Base-by-base conservation (phyloP, 1,284 basidiomycete species). In the Gymnopus androsaceus region DNA sequence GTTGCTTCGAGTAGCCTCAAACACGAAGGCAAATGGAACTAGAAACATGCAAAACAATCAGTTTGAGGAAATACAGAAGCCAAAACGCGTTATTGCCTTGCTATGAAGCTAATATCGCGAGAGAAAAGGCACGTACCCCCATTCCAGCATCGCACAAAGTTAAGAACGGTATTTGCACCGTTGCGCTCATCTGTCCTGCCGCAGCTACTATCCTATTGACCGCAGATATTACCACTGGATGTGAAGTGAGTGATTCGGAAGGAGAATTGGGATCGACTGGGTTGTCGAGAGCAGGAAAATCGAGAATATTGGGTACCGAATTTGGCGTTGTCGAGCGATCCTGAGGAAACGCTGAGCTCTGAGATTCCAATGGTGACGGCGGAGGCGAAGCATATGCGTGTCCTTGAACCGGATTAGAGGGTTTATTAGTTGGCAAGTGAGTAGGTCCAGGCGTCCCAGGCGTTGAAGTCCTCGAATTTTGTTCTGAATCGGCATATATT, bases 21-120 rank as follows among this genome's bases (percentile, higher is more conserved):
- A 64, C 85, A 88, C 8, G 85, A 80, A 0, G 88, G 84, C 17
- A 90, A 73, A 64, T 87, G 84, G 62, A 87, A 88, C 87, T 88
- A 33, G 21, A n/a, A n/a, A n/a, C n/a, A n/a, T 9, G 42, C 12
- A 40, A 23, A 51, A 41, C 23, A 31, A 48, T 45, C 19, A 58
- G 47, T 53, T 17, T 37, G 40, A 44, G 8, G 11, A 33, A 11
- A 23, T 50, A 52, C 21, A 50, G 23, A 44, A 27, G 17, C 45
- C 33, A 14, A 46, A 45, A 48, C 12, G n/a, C n/a, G n/a, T n/a
- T n/a, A n/a, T n/a, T n/a, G n/a, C n/a, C n/a, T n/a, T n/a, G n/a
- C n/a, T n/a, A n/a, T n/a, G n/a, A n/a, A n/a, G n/a, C n/a, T n/a
- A n/a, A n/a, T n/a, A n/a, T n/a, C n/a, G 38, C 50, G 51, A 25